Base-by-base conservation (phyloP, 1,284 basidiomycete species). In the Fistulinella cinereoalba region DNA sequence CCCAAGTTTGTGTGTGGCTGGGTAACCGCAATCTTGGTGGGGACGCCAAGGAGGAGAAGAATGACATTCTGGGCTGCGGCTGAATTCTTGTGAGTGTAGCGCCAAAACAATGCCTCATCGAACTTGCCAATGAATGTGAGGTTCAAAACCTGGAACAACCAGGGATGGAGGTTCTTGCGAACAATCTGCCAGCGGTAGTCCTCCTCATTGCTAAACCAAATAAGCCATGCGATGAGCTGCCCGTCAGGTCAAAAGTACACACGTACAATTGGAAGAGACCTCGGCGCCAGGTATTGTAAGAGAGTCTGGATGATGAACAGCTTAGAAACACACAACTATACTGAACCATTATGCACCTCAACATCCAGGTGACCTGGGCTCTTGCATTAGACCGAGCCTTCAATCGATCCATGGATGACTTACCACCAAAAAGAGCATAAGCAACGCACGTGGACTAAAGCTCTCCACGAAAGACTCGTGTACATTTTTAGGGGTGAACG, bases 131-230 rank as follows among this genome's bases (percentile, higher is more conserved):
- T 87, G 69, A 95, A 96, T 21, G 78, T 75, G 27, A 97, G 64
- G 67, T 95, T 94, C 46, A 86, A 62, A 28, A 96, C 53, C 54
- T 91, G 84, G 75, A 94, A 97, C 15, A 87, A 62, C 72, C 77
- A 80, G 3, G 72, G 54, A 3, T 85, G 82, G 19, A 97, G 64
- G 45, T 83, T 75, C 43, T 72, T 66, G 31, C 92, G 81, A 11
- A 97, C 74, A 40, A 92, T 69, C 3, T 76, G 80, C 88, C 94
- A 97, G 24, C 95, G 86, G 62, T 98, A 97, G 67, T 97, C 95
- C 65, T 94, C 92, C 28, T 92, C 90, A 3, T 73, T 68, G 3
- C 77, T 80, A n/a, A 38, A 19, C 6, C 25, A 11, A 15, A 45
- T 16, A 21, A 38, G 15, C 1, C 3, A 45, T 37, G 8, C 5